phyloP scores from a whole-genome alignment of 495 filamentous ascomycete genomes.

The Penicillium ochrochloron region DNA sequence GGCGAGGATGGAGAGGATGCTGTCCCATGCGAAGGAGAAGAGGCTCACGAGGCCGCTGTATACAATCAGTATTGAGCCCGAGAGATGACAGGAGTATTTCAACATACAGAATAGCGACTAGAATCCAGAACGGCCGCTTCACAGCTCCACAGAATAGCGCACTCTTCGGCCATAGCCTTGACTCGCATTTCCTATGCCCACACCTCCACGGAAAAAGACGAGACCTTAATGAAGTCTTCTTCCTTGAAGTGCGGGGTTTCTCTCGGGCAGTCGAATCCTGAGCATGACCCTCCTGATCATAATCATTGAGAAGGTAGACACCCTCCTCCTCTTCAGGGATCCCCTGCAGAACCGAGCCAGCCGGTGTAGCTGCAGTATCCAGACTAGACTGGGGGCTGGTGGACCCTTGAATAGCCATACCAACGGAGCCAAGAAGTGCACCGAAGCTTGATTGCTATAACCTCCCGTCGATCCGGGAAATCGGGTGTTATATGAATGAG shows the following conservation, averaged over 20 bases:
- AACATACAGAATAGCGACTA: slow-evolving; percentile 18
- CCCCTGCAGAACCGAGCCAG: not conserved
- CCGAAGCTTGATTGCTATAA: slow-evolving; percentile 10
- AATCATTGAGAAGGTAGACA: not conserved
- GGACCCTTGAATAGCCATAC: slow-evolving; percentile 3
- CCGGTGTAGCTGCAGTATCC: not conserved
- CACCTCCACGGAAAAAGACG: slow-evolving; percentile 14
- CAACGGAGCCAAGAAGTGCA: slow-evolving; percentile 6
- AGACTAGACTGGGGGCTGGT: not conserved
- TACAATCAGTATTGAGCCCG: not conserved
- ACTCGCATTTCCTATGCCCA: slow-evolving; percentile 13
- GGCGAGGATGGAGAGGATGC: slow-evolving; percentile 8
- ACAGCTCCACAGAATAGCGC: slow-evolving; percentile 9
- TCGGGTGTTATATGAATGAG: slow-evolving; percentile 4
- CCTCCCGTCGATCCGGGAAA: not conserved
- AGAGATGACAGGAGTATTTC: not conserved
- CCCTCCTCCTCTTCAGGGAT: not conserved
- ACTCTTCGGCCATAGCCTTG: not conserved
- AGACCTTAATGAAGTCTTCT: not conserved
- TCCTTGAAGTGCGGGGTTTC: not conserved
- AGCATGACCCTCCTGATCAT: not conserved
- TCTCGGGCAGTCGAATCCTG: not conserved
- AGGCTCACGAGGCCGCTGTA: slow-evolving; percentile 21
- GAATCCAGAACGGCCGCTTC: slow-evolving; percentile 12
- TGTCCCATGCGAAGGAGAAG: slow-evolving; percentile 8